These are phyloP conservation scores for Phytophthora agathidicida DNA, from an alignment of 352 stramenopile species.

Conservation along the genomic window DNA sequence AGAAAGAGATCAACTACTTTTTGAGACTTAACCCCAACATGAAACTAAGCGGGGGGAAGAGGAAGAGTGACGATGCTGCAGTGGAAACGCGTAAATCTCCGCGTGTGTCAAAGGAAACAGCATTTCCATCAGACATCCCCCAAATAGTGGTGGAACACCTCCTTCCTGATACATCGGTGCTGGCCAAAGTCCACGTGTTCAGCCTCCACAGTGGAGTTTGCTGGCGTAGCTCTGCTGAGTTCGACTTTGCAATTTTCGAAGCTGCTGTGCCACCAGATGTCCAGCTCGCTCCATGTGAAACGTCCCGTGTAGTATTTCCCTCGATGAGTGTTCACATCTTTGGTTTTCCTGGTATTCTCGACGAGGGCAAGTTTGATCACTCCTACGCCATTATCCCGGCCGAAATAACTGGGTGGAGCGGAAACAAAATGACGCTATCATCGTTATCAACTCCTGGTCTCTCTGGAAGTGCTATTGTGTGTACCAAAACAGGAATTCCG, in stretches of 20 bases:
- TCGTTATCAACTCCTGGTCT: slow-evolving; percentile 29
- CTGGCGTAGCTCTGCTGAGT: slow-evolving; percentile 35
- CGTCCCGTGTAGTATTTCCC: background rate
- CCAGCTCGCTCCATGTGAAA: slow-evolving; percentile 9
- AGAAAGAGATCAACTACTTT: slow-evolving; percentile 36
- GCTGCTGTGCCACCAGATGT: slow-evolving; percentile 16
- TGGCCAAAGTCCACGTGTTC: slow-evolving; percentile 32
- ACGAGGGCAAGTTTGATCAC: slow-evolving; percentile 9
- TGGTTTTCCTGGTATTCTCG: slow-evolving; percentile 28
- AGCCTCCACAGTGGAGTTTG: slow-evolving; percentile 29
- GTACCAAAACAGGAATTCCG: slow-evolving; percentile 31
- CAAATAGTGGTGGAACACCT: slow-evolving; percentile 15
- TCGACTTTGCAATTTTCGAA: slow-evolving; percentile 44
- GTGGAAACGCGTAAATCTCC: slow-evolving; percentile 7
- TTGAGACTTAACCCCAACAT: slow-evolving; percentile 14
- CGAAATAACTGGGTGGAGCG: slow-evolving; percentile 30
- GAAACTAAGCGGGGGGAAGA: slow-evolving; percentile 34
- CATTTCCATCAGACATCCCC: slow-evolving; percentile 10
- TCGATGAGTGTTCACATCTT: slow-evolving; percentile 14
- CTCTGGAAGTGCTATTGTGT: slow-evolving; percentile 39
- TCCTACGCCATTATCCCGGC: slow-evolving; percentile 36
- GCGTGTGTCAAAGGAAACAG: slow-evolving; percentile 18
- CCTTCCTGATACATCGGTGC: slow-evolving; percentile 6
- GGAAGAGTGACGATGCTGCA: slow-evolving; percentile 5
- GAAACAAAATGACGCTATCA: slow-evolving; percentile 41